Conservation (phyloP, 2,329 filamentous ascomycete species). For the Tolypocladium tropicale region DNA sequence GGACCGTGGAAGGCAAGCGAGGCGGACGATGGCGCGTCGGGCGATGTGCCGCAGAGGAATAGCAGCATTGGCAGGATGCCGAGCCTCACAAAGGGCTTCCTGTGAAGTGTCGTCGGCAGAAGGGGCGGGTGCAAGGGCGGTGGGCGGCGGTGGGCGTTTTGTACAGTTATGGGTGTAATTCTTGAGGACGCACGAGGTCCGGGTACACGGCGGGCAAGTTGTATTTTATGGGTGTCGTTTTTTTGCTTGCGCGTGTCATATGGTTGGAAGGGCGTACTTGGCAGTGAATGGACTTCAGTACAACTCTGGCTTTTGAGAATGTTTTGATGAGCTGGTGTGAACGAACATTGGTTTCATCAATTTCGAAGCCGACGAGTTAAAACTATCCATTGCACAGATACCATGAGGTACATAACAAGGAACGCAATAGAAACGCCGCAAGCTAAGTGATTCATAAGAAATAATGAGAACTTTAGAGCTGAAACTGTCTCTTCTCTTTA, state of each 20-base stretch:
- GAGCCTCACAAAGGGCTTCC: slow-evolving; percentile 70
- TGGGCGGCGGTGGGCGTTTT: background rate
- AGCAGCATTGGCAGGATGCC: slow-evolving; percentile 52
- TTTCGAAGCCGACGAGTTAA: too few relatives aligned
- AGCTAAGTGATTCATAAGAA: too few relatives aligned
- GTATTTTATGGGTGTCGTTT: background rate
- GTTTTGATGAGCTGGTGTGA: too few relatives aligned
- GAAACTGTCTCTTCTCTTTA: too few relatives aligned
- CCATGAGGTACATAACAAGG: too few relatives aligned
- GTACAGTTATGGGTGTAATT: background rate
- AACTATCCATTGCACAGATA: too few relatives aligned
- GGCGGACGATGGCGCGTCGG: slow-evolving; percentile 26
- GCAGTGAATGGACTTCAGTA: background rate
- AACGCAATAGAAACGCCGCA: too few relatives aligned
- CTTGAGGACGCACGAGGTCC: background rate
- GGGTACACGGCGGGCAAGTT: background rate
- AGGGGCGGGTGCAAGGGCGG: background rate
- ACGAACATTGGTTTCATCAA: too few relatives aligned
- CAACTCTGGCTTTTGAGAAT: background rate
- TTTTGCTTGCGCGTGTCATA: background rate
- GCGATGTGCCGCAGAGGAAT: slow-evolving; percentile 55
- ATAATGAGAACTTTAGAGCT: too few relatives aligned
- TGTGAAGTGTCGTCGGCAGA: slow-evolving; percentile 28
- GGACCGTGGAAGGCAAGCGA: slow-evolving; percentile 24
- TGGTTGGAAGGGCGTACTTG: background rate